A percentile compares a stretch with the other conserved stretches of the same genome.
These are phyloP conservation scores for Globisporangium megalacanthum DNA, from an alignment of 352 stramenopile genomes.

Conservation along the genomic window DNA sequence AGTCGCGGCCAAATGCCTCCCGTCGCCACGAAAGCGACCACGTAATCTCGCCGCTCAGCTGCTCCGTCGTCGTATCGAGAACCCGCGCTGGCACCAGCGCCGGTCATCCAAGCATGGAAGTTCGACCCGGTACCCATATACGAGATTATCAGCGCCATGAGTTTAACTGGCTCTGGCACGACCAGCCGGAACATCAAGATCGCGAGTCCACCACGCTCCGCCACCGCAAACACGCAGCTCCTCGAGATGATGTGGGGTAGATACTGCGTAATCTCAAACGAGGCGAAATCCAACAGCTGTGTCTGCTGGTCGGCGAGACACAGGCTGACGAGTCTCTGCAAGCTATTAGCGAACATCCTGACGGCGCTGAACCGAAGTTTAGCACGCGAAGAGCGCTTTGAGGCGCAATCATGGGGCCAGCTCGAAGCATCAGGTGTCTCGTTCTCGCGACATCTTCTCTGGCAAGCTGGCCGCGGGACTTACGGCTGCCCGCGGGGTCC, in stretches of 20 bases:
- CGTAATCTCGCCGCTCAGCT: too few species aligned
- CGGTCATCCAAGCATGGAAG: not conserved
- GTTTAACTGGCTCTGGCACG: not conserved
- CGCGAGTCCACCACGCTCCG: not conserved
- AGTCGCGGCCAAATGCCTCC: too few species aligned
- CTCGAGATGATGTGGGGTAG: not conserved
- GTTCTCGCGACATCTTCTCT: conserved; percentile 9
- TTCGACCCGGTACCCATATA: not conserved
- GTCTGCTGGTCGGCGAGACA: conserved; percentile 2
- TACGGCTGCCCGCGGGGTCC: conserved; percentile 10
- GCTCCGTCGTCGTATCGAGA: too few species aligned
- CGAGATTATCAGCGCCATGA: conserved; percentile 10
- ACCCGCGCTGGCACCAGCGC: too few species aligned
- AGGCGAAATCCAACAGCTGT: conserved; percentile 19
- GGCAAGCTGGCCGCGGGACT: conserved; percentile 14
- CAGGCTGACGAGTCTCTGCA: too few species aligned
- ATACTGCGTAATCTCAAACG: conserved; percentile 14
- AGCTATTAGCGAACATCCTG: conserved; percentile 1
- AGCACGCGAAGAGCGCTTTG: conserved; percentile 12
- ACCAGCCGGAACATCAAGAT: too few species aligned
- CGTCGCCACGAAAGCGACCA: too few species aligned
- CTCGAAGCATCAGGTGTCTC: conserved; percentile 7
- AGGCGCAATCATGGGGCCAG: conserved; percentile 11
- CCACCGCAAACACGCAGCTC: not conserved
- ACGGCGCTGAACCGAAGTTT: conserved; percentile 10